Percentiles rank a stretch among this genome's conserved stretches.
Conservation (phyloP, 352 stramenopile genomes). For the Plasmopara muralis region DNA sequence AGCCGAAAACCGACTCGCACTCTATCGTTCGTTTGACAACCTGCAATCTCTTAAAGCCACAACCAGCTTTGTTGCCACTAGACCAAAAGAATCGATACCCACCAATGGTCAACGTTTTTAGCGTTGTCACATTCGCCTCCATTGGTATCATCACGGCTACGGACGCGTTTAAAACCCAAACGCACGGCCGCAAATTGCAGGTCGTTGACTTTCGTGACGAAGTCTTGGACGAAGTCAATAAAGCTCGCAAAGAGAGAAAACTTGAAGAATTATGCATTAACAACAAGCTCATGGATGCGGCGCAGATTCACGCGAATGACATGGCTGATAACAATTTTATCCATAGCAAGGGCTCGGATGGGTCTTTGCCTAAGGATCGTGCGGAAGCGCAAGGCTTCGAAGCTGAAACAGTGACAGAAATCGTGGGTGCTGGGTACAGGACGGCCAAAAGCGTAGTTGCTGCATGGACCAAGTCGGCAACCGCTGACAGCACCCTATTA, state of each 20-base stretch:
- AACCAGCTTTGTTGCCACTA: no score
- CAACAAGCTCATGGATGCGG: conserved; percentile 30
- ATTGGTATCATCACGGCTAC: no score
- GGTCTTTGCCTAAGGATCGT: conserved; percentile 26
- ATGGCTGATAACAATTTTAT: conserved; percentile 32
- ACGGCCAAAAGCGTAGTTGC: conserved; percentile 32
- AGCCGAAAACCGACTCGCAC: no score
- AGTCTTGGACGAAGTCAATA: conserved; percentile 32
- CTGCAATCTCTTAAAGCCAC: no score
- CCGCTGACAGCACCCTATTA: conserved; percentile 33
- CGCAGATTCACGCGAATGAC: conserved; percentile 29
- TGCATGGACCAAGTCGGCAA: conserved; percentile 39
- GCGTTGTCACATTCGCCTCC: no score
- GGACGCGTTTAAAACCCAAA: no score
- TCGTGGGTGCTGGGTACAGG: conserved; percentile 39
- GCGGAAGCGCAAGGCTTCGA: conserved; percentile 23
- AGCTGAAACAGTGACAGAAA: conserved; percentile 26
- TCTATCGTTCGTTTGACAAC: no score
- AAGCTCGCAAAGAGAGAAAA: conserved; percentile 25
- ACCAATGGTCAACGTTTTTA: no score
- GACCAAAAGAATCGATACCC: no score
- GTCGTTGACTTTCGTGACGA: conserved; percentile 41
- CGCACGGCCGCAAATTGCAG: conserved; percentile 16
- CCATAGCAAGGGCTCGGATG: conserved; percentile 30
- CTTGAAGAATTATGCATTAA: conserved; percentile 39